Evolutionary conservation across 2,329 filamentous ascomycete species (phyloP), one percentile per base, ranked within the genome.

Genomic region (Lasiodiplodia theobromae): DNA sequence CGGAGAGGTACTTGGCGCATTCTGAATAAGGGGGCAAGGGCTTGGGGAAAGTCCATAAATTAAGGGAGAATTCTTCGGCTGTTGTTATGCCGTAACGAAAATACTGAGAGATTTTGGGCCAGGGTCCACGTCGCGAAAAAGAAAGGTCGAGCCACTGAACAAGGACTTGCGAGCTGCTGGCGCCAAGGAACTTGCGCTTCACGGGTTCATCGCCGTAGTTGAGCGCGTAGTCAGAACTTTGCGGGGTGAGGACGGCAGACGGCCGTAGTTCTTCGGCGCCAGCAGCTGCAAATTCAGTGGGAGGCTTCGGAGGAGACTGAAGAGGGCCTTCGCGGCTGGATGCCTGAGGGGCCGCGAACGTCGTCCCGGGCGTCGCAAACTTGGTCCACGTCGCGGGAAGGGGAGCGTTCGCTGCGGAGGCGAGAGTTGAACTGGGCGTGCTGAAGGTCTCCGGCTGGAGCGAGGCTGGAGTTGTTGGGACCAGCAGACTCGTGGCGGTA

Each of bases 121-220:
- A 67, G 52, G 47, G 49, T 57, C 68, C 65, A 12, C 64, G 56
- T 18, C 54, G 68, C 37, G 69, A 49, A 54, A 67, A 68, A 25
- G 65, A 52, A 28, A 70, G 34, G 23, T 68, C 52, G 40, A 70
- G 47, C 70, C 70, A 70, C 51, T 71, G 68, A 2, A 69, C 56
- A 47, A 69, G 69, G 8, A 69, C 66, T 56, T 70, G 66, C 4
- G 68, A 37, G 47, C 70, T 71, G 54, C 66, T 71, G n/a, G 70
- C 64, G 23, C 68, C 68, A 38, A 70, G 58, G 21, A 68, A 71
- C 16, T 70, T 71, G 65, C 53, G 65, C 28, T 28, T 37, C 47
- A 47, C 40, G 54, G 53, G 53, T 38, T 57, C n/a, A 40, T 67
- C n/a, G 65, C 65, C 65, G 47, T 60, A 40, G 23, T 51, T 58